Conservation (phyloP, 257 asterid species). For the Voacanga thouarsii region DNA sequence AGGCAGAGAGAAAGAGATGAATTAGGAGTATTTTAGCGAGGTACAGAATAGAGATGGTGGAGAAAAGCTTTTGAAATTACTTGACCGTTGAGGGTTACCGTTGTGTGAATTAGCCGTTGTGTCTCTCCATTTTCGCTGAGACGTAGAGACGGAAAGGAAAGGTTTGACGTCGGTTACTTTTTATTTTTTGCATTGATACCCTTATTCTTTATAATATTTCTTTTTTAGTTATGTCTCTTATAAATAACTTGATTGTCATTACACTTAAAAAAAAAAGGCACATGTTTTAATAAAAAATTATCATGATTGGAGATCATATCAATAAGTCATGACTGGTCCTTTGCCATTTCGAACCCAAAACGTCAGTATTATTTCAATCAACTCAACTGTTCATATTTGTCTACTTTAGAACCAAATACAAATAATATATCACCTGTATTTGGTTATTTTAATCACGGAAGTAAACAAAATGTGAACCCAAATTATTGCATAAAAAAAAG, state of each 20-base stretch:
- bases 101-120: slow-evolving; percentile 65
- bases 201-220: not conserved
- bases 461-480: too few species aligned
- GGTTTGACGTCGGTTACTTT: not conserved
- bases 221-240: not conserved
- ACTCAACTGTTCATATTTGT: too few species aligned
- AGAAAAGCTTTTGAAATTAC: slow-evolving; percentile 28
- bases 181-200: not conserved
- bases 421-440: too few species aligned
- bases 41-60: not conserved
- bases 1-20: slow-evolving; percentile 8
- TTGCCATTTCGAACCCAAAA: too few species aligned
- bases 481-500: too few species aligned
- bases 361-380: too few species aligned
- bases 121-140: slow-evolving; percentile 10
- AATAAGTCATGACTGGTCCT: too few species aligned
- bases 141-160: not conserved
- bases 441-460: too few species aligned
- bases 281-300: too few species aligned
- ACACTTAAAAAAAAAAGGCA: too few species aligned
- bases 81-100: slow-evolving; percentile 73
- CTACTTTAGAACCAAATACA: too few species aligned
- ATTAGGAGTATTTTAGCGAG: slow-evolving; percentile 34
- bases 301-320: not conserved
- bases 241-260: too few species aligned